Percentiles rank a stretch among this genome's conserved stretches.
Evolutionary conservation across 345 rosid genomes (phyloP).

Genomic region (Pugionium dolabratum): DNA sequence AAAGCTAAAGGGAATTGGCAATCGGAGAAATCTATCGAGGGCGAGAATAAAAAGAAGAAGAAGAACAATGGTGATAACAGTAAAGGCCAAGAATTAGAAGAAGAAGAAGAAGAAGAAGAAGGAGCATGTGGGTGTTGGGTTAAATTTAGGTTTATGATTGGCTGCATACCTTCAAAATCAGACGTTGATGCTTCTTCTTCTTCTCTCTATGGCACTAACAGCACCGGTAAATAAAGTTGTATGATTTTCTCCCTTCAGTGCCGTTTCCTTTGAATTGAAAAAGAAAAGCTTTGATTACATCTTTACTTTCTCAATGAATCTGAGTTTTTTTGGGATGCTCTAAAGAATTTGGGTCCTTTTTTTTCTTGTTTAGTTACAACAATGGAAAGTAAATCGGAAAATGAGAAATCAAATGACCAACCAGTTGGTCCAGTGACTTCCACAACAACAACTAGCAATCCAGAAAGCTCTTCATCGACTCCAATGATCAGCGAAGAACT

Average conservation of each 20-base stretch:
- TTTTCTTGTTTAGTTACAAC: slow-evolving; percentile 28
- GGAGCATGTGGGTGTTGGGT: slow-evolving; percentile 71
- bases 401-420: slow-evolving; percentile 72
- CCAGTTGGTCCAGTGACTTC: slow-evolving; percentile 59
- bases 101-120: slow-evolving; percentile 39
- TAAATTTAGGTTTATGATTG: slow-evolving; percentile 55
- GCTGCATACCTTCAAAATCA: slow-evolving; percentile 77
- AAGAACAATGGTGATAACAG: slow-evolving; percentile 31
- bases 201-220: slow-evolving; percentile 50
- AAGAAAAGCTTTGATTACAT: no score
- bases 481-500: slow-evolving; percentile 88
- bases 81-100: slow-evolving; percentile 50
- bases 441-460: slow-evolving; percentile 77
- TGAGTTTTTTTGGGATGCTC: slow-evolving; percentile 9
- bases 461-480: slow-evolving; percentile 81
- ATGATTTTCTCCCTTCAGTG: slow-evolving; percentile 4
- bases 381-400: slow-evolving; percentile 69
- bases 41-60: slow-evolving; percentile 53
- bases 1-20: slow-evolving; percentile 23
- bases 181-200: slow-evolving; percentile 66
- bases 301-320: neutral
- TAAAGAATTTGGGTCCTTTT: neutral
- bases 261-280: neutral
- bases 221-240: slow-evolving; percentile 45
- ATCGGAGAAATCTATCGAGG: slow-evolving; percentile 31